These are phyloP conservation scores for Yamadazyma blattariae DNA, from an alignment of 1,139 yeast genomes.

Conservation along the genomic window DNA sequence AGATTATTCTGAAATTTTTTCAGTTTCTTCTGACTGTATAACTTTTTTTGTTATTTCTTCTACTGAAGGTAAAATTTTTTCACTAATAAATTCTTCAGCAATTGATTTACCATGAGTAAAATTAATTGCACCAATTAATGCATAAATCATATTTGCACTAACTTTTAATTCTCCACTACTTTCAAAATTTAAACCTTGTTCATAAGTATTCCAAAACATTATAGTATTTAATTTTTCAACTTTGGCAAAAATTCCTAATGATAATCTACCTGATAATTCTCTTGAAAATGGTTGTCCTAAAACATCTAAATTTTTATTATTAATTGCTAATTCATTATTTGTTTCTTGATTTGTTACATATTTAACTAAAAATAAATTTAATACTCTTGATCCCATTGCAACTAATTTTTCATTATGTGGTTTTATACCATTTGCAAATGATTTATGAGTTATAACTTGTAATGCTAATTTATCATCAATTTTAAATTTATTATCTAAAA, in stretches of 20 bases:
- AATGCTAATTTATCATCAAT: slow-evolving; percentile 57
- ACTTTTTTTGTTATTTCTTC: slow-evolving; percentile 14
- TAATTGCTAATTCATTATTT: slow-evolving; percentile 36
- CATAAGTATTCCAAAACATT: slow-evolving; percentile 73
- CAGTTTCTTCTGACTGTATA: slow-evolving; percentile 6
- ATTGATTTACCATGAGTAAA: slow-evolving; percentile 61
- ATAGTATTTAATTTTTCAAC: slow-evolving; percentile 45
- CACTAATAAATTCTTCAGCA: slow-evolving; percentile 56
- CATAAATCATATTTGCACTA: slow-evolving; percentile 66
- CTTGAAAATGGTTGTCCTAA: slow-evolving; percentile 57
- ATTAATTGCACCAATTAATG: slow-evolving; percentile 79
- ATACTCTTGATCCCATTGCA: slow-evolving; percentile 71
- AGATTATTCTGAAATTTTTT: too few species aligned
- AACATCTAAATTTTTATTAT: slow-evolving; percentile 60
- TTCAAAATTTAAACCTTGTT: slow-evolving; percentile 51
- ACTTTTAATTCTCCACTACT: slow-evolving; percentile 55
- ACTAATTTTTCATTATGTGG: slow-evolving; percentile 87
- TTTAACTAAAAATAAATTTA: slow-evolving; percentile 59
- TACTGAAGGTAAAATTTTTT: slow-evolving; percentile 24
- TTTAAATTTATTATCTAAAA: slow-evolving; percentile 41
- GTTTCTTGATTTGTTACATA: slow-evolving; percentile 38
- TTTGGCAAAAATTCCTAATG: slow-evolving; percentile 54
- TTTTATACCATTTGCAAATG: slow-evolving; percentile 85
- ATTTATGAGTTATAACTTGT: slow-evolving; percentile 87
- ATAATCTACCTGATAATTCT: slow-evolving; percentile 47